Evolutionary conservation across 352 stramenopile genomes (phyloP).

Genomic region (Aphanomyces stellatus): DNA sequence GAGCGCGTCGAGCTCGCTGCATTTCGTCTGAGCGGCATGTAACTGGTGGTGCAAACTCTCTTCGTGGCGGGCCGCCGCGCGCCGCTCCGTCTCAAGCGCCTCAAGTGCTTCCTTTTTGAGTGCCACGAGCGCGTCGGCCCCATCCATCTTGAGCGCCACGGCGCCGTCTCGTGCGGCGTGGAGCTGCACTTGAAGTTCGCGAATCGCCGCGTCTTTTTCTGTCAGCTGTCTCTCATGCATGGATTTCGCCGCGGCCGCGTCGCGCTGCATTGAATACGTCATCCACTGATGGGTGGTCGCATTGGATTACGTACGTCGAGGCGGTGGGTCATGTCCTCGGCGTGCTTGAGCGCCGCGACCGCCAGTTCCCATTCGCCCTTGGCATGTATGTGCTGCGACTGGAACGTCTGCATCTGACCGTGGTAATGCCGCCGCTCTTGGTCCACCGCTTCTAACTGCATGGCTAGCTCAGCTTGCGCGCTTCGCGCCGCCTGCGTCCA

Average conservation of each 20-base stretch:
- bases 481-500: neutral
- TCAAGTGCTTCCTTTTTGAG: constrained; percentile 32
- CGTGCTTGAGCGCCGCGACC: neutral
- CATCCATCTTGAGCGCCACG: neutral
- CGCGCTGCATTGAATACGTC: neutral
- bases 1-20: constrained; percentile 41
- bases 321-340: neutral
- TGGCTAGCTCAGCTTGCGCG: neutral
- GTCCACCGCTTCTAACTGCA: neutral
- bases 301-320: neutral
- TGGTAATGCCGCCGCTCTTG: neutral
- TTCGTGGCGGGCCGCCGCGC: constrained; percentile 44
- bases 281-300: neutral
- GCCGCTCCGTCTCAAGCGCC: constrained; percentile 40
- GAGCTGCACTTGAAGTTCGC: neutral
- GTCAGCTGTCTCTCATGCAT: neutral
- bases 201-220: neutral
- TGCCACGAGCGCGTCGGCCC: constrained; percentile 3
- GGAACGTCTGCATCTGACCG: neutral
- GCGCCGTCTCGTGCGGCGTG: neutral
- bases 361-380: neutral
- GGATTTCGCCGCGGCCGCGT: neutral
- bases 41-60: constrained; percentile 43
- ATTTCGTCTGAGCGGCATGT: constrained; percentile 36
- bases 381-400: neutral